Evolutionary conservation across 306 rosid species (phyloP).

Genomic region (Fragaria vesca): DNA sequence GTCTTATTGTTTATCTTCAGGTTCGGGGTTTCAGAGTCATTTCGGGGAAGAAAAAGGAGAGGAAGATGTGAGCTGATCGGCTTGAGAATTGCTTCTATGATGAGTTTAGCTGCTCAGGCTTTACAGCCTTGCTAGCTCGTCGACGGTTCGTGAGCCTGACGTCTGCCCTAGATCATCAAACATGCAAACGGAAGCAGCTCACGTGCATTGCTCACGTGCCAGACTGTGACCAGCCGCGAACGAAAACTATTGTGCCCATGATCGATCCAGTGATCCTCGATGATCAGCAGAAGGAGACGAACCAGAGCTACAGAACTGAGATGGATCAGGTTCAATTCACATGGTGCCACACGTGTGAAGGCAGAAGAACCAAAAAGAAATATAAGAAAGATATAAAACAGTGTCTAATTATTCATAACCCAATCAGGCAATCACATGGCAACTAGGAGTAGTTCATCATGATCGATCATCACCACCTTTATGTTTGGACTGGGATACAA

Average conservation of each 20-base stretch:
- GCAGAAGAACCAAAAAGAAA: background rate
- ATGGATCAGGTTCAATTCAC: slow-evolving; percentile 16
- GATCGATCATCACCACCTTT: background rate
- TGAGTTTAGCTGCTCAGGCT: no score
- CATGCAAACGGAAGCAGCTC: background rate
- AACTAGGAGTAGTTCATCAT: background rate
- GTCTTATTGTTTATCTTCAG: background rate
- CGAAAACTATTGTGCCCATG: slow-evolving; percentile 7
- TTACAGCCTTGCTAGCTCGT: background rate
- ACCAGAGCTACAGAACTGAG: background rate
- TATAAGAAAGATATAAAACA: background rate
- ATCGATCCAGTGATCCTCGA: slow-evolving; percentile 9
- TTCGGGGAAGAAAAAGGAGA: background rate
- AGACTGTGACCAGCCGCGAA: background rate
- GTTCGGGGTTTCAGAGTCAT: background rate
- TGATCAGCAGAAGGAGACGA: slow-evolving; percentile 12
- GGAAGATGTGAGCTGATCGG: no score
- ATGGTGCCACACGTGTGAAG: slow-evolving; percentile 25
- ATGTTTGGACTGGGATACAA: background rate
- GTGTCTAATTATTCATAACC: background rate
- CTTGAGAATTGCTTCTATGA: background rate
- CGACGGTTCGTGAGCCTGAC: background rate
- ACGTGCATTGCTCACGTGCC: slow-evolving; percentile 35
- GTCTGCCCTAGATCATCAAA: background rate
- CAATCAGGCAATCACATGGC: slow-evolving; percentile 6